Evolutionary conservation across 495 filamentous ascomycete genomes (phyloP).

Genomic region (Daldinia grandis): DNA sequence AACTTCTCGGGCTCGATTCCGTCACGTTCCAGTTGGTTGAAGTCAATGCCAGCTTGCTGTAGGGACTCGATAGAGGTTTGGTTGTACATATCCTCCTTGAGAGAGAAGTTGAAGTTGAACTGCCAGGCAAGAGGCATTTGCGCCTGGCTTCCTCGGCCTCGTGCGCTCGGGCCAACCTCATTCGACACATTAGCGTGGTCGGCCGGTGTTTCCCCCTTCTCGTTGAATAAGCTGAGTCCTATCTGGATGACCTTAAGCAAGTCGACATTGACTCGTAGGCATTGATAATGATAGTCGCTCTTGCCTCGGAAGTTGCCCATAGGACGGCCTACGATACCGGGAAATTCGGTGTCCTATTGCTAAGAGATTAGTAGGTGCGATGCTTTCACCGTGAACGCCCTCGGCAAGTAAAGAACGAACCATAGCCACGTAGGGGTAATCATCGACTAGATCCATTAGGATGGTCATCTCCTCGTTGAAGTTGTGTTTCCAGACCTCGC

Average conservation of each 20-base stretch:
- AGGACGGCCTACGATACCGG: constrained; percentile 91
- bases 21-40: constrained; percentile 77
- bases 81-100: constrained; percentile 95
- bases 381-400: background rate
- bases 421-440: constrained; percentile 96
- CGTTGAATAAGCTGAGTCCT: constrained; percentile 88
- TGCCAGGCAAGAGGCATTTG: constrained; percentile 92
- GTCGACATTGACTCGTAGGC: constrained; percentile 95
- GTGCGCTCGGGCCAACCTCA: constrained; percentile 52
- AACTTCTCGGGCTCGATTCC: constrained; percentile 94
- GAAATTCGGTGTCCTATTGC: constrained; percentile 94
- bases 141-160: constrained; percentile 61
- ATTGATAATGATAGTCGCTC: constrained; percentile 98
- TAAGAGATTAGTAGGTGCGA: constrained; percentile 37
- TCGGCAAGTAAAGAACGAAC: constrained; percentile 56
- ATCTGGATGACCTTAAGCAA: constrained; percentile 96
- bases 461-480: constrained; percentile 87
- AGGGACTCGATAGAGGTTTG: constrained; percentile 90
- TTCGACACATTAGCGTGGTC: constrained; percentile 63
- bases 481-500: constrained; percentile 94
- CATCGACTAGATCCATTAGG: constrained; percentile 81
- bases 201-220: constrained; percentile 84
- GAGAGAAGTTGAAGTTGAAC: constrained; percentile 97
- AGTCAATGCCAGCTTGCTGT: constrained; percentile 87
- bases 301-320: constrained; percentile 94